These are phyloP conservation scores for Leptodermis oblonga DNA, from an alignment of 257 asterid genomes.

Conservation along the genomic window DNA sequence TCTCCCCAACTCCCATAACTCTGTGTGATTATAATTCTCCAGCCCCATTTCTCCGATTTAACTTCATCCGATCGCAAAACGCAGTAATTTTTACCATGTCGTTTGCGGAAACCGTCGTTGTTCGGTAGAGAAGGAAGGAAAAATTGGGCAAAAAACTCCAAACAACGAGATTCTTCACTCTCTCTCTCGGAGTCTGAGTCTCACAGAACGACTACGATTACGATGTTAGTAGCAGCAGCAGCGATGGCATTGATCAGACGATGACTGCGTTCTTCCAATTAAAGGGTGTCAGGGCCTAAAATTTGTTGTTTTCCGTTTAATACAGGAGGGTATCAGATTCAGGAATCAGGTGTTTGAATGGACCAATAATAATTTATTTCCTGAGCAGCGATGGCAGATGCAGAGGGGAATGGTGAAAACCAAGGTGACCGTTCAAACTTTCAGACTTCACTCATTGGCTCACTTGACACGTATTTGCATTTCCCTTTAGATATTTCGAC, in stretches of 20 bases:
- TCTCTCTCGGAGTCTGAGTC: background rate
- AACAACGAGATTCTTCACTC: background rate
- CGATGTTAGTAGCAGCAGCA: background rate
- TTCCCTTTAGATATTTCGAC: background rate
- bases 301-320: background rate
- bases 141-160: conserved; percentile 1
- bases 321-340: background rate
- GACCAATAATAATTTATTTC: conserved; percentile 13
- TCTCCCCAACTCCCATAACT: no score
- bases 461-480: background rate
- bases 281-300: background rate
- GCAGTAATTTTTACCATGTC: no score
- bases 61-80: no score
- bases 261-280: no score
- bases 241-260: background rate
- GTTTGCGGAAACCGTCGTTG: no score
- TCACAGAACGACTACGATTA: no score
- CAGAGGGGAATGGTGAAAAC: conserved; percentile 10
- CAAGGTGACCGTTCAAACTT: conserved; percentile 19
- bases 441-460: conserved; percentile 2
- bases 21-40: no score
- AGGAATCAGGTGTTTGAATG: background rate
- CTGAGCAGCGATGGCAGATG: no score
- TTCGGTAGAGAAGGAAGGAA: no score
- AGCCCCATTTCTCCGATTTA: no score